phyloP scores from a whole-genome alignment of 169 alveolate species.

The Plasmodium chabaudi region DNA sequence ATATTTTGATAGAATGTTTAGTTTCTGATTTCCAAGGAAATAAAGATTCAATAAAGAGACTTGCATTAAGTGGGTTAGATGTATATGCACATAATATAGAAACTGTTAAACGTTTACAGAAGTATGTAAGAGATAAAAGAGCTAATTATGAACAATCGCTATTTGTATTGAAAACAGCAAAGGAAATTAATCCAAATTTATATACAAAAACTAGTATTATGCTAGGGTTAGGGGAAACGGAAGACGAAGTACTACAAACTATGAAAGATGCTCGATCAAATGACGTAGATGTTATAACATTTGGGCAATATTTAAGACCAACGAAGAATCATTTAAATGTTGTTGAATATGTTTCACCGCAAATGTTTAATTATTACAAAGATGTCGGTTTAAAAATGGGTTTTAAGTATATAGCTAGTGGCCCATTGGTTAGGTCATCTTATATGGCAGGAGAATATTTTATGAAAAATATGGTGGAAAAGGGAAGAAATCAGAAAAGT shows the following conservation, averaged over 20 bases:
- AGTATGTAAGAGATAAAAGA: constrained; percentile 80
- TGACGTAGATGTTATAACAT: constrained; percentile 79
- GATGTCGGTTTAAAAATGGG: constrained; percentile 79
- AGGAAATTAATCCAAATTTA: constrained; percentile 75
- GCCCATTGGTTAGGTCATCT: constrained; percentile 82
- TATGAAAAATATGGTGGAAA: constrained; percentile 66
- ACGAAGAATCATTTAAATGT: constrained; percentile 79
- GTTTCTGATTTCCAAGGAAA: constrained; percentile 84
- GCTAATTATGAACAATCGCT: constrained; percentile 80
- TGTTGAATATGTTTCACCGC: constrained; percentile 78
- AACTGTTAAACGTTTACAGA: constrained; percentile 80
- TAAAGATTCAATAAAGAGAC: constrained; percentile 55
- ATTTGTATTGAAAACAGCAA: constrained; percentile 76
- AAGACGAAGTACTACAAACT: constrained; percentile 77
- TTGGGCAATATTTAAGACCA: constrained; percentile 83
- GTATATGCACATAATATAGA: constrained; percentile 86
- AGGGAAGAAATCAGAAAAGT: constrained; percentile 4
- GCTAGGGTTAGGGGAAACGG: constrained; percentile 84
- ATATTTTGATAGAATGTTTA: constrained; percentile 81
- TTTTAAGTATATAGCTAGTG: constrained; percentile 81
- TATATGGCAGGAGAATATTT: constrained; percentile 84
- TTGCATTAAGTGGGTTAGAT: constrained; percentile 81
- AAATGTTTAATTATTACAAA: constrained; percentile 70
- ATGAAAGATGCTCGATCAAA: constrained; percentile 62
- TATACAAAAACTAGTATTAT: constrained; percentile 82